phyloP scores from a whole-genome alignment of 2,329 filamentous ascomycete species.

The Daldinia sp. region DNA sequence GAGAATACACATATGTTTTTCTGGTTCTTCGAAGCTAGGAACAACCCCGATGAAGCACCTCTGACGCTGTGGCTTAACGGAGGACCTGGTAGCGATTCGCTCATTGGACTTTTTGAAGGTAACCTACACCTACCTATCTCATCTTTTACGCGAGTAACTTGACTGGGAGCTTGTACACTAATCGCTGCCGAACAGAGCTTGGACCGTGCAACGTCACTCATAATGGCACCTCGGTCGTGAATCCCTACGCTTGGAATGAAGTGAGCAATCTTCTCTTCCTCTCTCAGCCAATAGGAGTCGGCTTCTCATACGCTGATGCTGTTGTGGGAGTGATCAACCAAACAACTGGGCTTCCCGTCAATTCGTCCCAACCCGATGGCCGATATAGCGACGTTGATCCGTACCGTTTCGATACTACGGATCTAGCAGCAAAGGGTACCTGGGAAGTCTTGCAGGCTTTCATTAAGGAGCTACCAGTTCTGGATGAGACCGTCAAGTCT shows the following conservation, averaged over 20 bases:
- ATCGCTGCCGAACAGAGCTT: slow-evolving; percentile 41
- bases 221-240: slow-evolving; percentile 45
- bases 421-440: slow-evolving; percentile 47
- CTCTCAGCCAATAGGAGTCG: slow-evolving; percentile 49
- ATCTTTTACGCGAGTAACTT: not conserved
- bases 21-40: slow-evolving; percentile 60
- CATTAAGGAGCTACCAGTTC: slow-evolving; percentile 45
- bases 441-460: slow-evolving; percentile 51
- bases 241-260: slow-evolving; percentile 45
- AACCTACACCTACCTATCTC: not conserved
- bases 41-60: slow-evolving; percentile 58
- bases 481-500: slow-evolving; percentile 62
- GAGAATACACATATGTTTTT: slow-evolving; percentile 57
- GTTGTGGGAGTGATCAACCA: slow-evolving; percentile 47
- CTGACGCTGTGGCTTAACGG: slow-evolving; percentile 62
- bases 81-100: slow-evolving; percentile 66
- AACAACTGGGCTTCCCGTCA: slow-evolving; percentile 45
- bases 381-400: slow-evolving; percentile 49
- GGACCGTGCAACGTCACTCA: slow-evolving; percentile 49
- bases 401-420: slow-evolving; percentile 48
- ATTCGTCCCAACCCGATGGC: slow-evolving; percentile 48
- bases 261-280: slow-evolving; percentile 50
- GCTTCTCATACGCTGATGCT: slow-evolving; percentile 48
- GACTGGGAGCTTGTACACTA: not conserved
- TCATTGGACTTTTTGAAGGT: slow-evolving; percentile 65